Percentiles rank a stretch among this genome's conserved stretches.
Evolutionary conservation across 805 yeast genomes (phyloP).

Genomic region (Nakazawaea anatomiae): DNA sequence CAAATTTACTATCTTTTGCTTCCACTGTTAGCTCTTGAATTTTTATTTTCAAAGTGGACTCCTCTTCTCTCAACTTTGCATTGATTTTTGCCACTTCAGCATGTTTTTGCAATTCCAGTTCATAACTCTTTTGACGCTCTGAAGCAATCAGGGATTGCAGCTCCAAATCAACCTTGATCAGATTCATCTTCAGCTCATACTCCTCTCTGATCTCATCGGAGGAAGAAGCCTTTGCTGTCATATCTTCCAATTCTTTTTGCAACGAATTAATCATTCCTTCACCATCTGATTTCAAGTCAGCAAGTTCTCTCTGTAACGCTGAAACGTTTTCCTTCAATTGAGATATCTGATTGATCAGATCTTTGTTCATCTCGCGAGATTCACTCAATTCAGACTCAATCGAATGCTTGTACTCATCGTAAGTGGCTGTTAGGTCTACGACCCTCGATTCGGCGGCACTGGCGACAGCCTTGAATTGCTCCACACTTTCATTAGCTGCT

Average conservation of each 20-base stretch:
- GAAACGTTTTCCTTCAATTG: conserved; percentile 13
- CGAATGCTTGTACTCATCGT: conserved; percentile 35
- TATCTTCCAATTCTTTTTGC: conserved; percentile 12
- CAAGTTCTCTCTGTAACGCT: conserved; percentile 19
- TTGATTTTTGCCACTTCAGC: conserved; percentile 40
- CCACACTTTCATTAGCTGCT: conserved; percentile 49
- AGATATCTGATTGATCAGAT: conserved; percentile 13
- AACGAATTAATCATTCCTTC: background rate
- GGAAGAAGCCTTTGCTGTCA: conserved; percentile 16
- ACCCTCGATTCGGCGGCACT: conserved; percentile 63
- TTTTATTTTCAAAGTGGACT: conserved; percentile 15
- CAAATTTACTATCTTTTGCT: conserved; percentile 26
- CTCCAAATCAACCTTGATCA: conserved; percentile 30
- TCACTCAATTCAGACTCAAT: conserved; percentile 4
- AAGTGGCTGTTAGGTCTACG: conserved; percentile 44
- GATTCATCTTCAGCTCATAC: conserved; percentile 22
- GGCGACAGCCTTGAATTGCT: conserved; percentile 60
- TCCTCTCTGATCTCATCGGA: conserved; percentile 22
- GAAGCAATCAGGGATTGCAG: conserved; percentile 41
- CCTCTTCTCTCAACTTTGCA: conserved; percentile 16
- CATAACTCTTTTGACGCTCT: conserved; percentile 49
- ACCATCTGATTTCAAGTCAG: conserved; percentile 16
- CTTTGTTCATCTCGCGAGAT: conserved; percentile 10
- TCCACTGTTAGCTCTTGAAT: conserved; percentile 32
- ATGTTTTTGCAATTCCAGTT: conserved; percentile 47